These are phyloP conservation scores for Venturia carpophila DNA, from an alignment of 2,329 filamentous ascomycete species.

Conservation along the genomic window DNA sequence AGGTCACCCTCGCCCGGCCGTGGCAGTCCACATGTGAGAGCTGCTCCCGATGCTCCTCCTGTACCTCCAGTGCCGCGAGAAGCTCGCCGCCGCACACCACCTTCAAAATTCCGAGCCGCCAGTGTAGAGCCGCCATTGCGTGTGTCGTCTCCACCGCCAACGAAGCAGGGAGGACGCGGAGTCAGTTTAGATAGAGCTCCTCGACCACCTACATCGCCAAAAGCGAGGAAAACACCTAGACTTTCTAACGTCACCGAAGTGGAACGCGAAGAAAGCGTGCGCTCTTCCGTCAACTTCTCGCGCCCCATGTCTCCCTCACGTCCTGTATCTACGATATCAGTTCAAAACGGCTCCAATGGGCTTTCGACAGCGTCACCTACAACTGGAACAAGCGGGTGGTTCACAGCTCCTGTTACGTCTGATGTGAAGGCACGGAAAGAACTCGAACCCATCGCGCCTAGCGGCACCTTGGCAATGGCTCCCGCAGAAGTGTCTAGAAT, in stretches of 20 bases:
- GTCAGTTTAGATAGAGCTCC: conserved; percentile 16
- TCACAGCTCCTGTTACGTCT: conserved; percentile 30
- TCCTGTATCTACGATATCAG: conserved; percentile 23
- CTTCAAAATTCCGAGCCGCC: conserved; percentile 32
- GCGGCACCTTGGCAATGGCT: neutral
- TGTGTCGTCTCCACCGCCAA: conserved; percentile 35
- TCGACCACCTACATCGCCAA: conserved; percentile 22
- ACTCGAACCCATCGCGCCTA: conserved; percentile 7
- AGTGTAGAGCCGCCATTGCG: conserved; percentile 41
- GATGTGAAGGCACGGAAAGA: conserved; percentile 7
- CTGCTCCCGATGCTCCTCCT: conserved; percentile 51
- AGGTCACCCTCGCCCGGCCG: conserved; percentile 55
- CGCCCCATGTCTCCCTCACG: conserved; percentile 43
- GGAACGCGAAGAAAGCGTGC: conserved; percentile 36
- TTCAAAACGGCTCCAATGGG: conserved; percentile 22
- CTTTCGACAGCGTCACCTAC: conserved; percentile 20
- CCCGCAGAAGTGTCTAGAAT: neutral
- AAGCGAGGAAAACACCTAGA: conserved; percentile 37
- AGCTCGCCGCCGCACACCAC: conserved; percentile 25
- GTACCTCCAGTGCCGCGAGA: conserved; percentile 61
- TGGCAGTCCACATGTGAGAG: conserved; percentile 21
- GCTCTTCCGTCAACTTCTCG: conserved; percentile 46
- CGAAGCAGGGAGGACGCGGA: conserved; percentile 19
- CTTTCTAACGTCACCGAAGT: conserved; percentile 30
- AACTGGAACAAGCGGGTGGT: conserved; percentile 31